Conservation (phyloP, 2,329 filamentous ascomycete genomes). For the Diatrype stigma region DNA sequence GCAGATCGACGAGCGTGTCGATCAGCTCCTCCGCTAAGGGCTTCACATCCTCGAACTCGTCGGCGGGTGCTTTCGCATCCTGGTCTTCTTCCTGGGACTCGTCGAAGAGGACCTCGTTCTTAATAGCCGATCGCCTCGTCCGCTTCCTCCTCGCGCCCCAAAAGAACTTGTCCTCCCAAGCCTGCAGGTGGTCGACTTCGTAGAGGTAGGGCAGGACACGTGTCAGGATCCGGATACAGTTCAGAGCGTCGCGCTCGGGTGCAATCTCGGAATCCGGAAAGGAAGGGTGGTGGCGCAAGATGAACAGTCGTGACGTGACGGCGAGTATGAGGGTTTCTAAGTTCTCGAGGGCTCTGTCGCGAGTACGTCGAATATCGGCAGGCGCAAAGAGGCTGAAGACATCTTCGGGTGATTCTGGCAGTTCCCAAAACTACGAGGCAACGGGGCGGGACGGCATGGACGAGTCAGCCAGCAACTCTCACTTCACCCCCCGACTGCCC, state of each 20-base stretch:
- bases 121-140: slow-evolving; percentile 60
- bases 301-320: slow-evolving; percentile 75
- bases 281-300: slow-evolving; percentile 81
- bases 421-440: slow-evolving; percentile 78
- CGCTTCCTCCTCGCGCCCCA: slow-evolving; percentile 74
- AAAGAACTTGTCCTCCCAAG: slow-evolving; percentile 92
- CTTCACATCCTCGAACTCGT: slow-evolving; percentile 76
- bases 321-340: slow-evolving; percentile 84
- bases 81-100: slow-evolving; percentile 57
- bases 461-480: too few relatives aligned
- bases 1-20: slow-evolving; percentile 79
- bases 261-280: slow-evolving; percentile 86
- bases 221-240: slow-evolving; percentile 89
- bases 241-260: slow-evolving; percentile 79
- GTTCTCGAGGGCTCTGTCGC: slow-evolving; percentile 81
- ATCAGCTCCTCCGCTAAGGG: slow-evolving; percentile 90
- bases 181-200: slow-evolving; percentile 75
- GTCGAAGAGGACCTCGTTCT: slow-evolving; percentile 80
- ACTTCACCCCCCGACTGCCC: too few relatives aligned
- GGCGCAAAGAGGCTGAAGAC: slow-evolving; percentile 94
- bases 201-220: slow-evolving; percentile 87
- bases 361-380: slow-evolving; percentile 79
- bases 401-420: slow-evolving; percentile 92
- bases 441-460: too few relatives aligned
- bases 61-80: slow-evolving; percentile 40